Base-by-base conservation (phyloP, 495 filamentous ascomycete genomes). In the Neurospora sp. region DNA sequence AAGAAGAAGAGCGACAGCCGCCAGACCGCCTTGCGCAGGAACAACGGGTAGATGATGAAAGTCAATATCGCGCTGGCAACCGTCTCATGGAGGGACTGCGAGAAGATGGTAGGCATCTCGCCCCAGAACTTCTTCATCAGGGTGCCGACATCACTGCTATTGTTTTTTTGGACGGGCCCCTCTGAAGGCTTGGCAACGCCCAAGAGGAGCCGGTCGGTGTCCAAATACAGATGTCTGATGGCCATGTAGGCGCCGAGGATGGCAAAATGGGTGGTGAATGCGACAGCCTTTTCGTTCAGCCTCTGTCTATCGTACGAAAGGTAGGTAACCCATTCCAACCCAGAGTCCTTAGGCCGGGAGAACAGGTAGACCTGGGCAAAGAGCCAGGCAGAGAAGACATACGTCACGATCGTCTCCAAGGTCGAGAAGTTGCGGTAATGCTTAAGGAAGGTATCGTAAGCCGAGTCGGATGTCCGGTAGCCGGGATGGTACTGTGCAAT, bases 201-300 rank as follows among this genome's bases (percentile, higher is more conserved):
- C 4, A 96, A 81, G 16, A 84, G 77, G 40, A 97, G 80, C 45
- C 85, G 86, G 79, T 97, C 94, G 75, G 90, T 89, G 78, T 98
- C 94, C 71, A 83, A 84, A 73, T 85, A 88, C 17, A 97, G 81
- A 76, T 99, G 96, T 40, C 86, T 72, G 12, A 85, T 73, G 2
- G 92, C 87, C 81, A 97, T 93, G 31, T 85, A 81, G 44, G 92
- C 74, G 6, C 91, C 94, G 20, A 95, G 82, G 1, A 89, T 80
- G 7, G 92, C 73, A 71, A 94, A 87, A 75, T 91, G 87, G 53
- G 88, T 88, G 9, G 92, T 89, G 20, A 98, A 84, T 80, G 94
- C 97, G 40, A 99, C 86, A 1, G 93, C 89, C 74, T 92, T 85
- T 81, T 99, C 96, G 79, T 99, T 99, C 73, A 98, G 81, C n/a